Percentiles rank a stretch among this genome's conserved stretches.
phyloP scores from a whole-genome alignment of 352 stramenopile species.

The Globisporangium radiosum region DNA sequence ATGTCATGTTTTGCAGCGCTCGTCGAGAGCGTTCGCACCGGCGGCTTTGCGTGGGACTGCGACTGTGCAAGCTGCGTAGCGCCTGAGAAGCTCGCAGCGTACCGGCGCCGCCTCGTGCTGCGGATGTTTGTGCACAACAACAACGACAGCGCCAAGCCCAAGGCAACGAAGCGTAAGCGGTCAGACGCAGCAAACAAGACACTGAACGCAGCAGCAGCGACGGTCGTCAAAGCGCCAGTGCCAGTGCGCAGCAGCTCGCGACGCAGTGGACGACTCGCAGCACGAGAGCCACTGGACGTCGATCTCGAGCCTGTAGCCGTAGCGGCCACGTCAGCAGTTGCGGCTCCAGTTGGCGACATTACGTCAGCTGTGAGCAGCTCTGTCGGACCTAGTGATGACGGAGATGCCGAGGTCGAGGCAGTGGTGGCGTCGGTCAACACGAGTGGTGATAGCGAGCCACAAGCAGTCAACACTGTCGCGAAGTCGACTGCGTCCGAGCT shows the following conservation, averaged over 20 bases:
- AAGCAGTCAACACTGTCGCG: neutral
- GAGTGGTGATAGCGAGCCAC: too few species aligned
- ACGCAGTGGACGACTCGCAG: neutral
- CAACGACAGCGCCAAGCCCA: slow-evolving; percentile 12
- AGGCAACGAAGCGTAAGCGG: neutral
- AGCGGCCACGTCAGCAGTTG: neutral
- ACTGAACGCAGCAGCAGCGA: neutral
- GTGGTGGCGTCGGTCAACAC: too few species aligned
- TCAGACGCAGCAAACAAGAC: neutral
- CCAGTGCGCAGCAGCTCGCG: neutral
- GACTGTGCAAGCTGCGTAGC: slow-evolving; percentile 30
- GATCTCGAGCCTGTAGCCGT: neutral
- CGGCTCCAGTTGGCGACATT: too few species aligned
- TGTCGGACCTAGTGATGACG: too few species aligned
- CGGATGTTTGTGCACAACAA: slow-evolving; percentile 31
- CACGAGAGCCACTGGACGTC: neutral
- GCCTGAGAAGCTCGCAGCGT: slow-evolving; percentile 25
- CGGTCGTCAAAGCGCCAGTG: neutral
- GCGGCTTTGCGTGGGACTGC: slow-evolving; percentile 28
- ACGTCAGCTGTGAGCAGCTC: too few species aligned
- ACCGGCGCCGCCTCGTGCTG: slow-evolving; percentile 31
- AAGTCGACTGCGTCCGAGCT: neutral
- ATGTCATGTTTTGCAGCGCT: slow-evolving; percentile 35
- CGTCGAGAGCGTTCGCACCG: slow-evolving; percentile 32
- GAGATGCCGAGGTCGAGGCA: neutral